phyloP scores from a whole-genome alignment of 202 grass and related monocot species.

The Schoenoplectus tabernaemontani region DNA sequence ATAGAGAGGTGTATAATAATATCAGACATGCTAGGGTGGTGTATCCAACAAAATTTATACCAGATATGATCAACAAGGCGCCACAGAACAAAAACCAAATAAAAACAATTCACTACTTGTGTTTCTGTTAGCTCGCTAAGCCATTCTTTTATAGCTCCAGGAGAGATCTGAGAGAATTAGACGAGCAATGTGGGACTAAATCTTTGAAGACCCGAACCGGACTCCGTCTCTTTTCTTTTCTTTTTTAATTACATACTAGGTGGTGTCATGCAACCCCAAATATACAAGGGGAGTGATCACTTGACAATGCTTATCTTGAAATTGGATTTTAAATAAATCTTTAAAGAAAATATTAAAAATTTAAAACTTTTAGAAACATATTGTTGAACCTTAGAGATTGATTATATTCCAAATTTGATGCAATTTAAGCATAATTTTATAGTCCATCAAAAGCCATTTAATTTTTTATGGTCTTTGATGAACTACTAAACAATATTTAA shows the following conservation, averaged over 20 bases:
- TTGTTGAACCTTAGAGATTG: too few species aligned
- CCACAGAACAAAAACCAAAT: not conserved
- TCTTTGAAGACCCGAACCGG: not conserved
- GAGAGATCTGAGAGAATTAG: not conserved
- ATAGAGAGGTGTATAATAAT: not conserved
- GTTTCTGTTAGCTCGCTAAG: not conserved
- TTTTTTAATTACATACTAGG: not conserved
- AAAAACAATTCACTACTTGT: not conserved
- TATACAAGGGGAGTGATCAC: not conserved
- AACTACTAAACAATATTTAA: too few species aligned
- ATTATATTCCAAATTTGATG: too few species aligned
- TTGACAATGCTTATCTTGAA: too few species aligned
- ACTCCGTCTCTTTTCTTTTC: not conserved
- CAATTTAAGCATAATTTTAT: too few species aligned
- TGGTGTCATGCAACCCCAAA: not conserved
- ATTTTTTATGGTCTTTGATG: too few species aligned
- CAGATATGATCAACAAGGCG: not conserved
- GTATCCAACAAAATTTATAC: not conserved
- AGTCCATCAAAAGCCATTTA: too few species aligned
- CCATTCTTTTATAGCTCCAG: not conserved
- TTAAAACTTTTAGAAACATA: too few species aligned
- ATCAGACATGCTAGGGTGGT: not conserved
- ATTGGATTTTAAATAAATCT: too few species aligned
- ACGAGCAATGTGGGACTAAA: not conserved
- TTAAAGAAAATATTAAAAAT: too few species aligned